Evolutionary conservation across 208 protist genomes (phyloP), one percentile per base, ranked within the genome.

Genomic region (Spongospora subterranea): DNA sequence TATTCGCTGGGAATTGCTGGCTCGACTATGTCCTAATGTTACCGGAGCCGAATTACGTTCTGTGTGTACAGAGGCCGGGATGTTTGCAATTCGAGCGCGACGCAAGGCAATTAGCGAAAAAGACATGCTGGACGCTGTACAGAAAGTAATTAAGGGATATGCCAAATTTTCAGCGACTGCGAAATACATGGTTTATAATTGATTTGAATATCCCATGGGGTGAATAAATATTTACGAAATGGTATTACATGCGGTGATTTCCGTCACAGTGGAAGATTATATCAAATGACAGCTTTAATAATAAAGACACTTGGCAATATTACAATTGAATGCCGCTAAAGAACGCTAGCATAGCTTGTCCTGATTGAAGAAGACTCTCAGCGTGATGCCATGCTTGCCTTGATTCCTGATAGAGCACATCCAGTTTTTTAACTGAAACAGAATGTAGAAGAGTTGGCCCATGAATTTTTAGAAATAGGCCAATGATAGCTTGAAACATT

Each of bases 131-230:
- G 98, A 99, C 54, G 97, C 98, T 0, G 98, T 99, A 45, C 98
- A 99, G 92, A 99, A 99, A 96, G 99, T 99, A 54, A 98, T 99
- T 93, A 99, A 99, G 95, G 98, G 97, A 0, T 99, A 99, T 93
- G 96, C 97, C 92, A 99, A 99, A 95, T 99, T 99, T 96, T 98
- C 96, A 54, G 98, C 99, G 41, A 99, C 99, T 0, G 98, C 98
- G 0, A 99, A 99, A 93, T 99, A 99, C 93, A 99, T 99, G 98
- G 97, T 99, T 0, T 99, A 99, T 96, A 99, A 99, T 92, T 99
- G n/a, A n/a, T n/a, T n/a, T n/a, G n/a, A n/a, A n/a, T n/a, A n/a
- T n/a, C n/a, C n/a, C n/a, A n/a, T n/a, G n/a, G n/a, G n/a, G n/a
- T n/a, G n/a, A n/a, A n/a, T n/a, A n/a, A 95, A 96, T 53, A 39